Conservation (phyloP, 2,329 filamentous ascomycete genomes). For the Metarhizium brunneum region DNA sequence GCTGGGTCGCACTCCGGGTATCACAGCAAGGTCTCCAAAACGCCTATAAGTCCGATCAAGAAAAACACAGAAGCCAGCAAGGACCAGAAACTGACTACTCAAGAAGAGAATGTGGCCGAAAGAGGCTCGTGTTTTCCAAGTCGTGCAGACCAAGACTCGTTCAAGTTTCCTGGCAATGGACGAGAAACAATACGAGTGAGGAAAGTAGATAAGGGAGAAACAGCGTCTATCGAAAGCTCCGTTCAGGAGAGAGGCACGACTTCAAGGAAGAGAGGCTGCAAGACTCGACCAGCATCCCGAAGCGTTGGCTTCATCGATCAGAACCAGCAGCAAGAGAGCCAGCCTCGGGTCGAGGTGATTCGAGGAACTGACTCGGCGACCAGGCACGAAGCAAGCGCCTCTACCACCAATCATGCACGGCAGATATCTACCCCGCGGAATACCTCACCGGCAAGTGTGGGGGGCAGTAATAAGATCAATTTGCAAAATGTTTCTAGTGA, state of each 20-base stretch:
- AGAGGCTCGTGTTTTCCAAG: not conserved
- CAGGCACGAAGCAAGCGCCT: not conserved
- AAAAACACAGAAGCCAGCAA: not conserved
- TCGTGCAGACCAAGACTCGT: not conserved
- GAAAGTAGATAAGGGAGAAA: not conserved
- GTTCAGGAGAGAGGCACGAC: not conserved
- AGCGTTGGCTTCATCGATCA: not conserved
- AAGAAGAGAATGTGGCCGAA: not conserved
- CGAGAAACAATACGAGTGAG: not conserved
- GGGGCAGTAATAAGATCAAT: not conserved
- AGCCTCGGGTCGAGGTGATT: not conserved
- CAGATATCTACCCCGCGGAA: not conserved
- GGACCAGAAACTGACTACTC: not conserved
- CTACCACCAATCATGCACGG: not conserved
- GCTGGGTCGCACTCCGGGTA: not conserved
- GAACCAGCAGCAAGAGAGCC: not conserved
- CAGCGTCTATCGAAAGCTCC: not conserved
- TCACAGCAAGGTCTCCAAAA: not conserved
- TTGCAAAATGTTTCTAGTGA: not conserved
- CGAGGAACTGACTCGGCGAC: not conserved
- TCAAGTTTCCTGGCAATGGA: conserved; percentile 1
- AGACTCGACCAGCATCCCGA: not conserved
- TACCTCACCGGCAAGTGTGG: not conserved
- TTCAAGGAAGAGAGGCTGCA: not conserved
- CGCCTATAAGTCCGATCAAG: not conserved